Evolutionary conservation across 192 early-diverging fungal species (phyloP).

Genomic region (Linnemannia schmuckeri): DNA sequence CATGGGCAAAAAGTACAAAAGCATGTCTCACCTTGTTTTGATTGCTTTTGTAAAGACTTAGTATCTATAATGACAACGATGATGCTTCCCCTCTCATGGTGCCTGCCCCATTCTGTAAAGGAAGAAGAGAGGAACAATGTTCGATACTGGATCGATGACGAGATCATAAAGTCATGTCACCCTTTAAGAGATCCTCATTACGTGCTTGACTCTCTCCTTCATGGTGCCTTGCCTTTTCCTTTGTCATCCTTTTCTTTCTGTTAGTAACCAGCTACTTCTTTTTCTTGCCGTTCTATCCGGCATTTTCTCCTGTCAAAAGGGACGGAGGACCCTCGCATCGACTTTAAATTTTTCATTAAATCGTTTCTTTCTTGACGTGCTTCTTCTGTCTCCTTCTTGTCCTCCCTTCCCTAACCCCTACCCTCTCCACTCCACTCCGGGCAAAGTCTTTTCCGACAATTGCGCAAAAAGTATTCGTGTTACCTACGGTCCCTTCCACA

Average conservation of each 20-base stretch:
- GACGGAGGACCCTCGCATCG: neutral
- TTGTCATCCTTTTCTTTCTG: neutral
- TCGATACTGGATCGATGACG: neutral
- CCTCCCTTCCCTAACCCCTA: neutral
- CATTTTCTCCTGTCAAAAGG: neutral
- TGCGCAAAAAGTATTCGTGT: neutral
- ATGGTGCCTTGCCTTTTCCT: neutral
- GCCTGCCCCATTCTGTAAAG: neutral
- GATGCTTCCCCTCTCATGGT: neutral
- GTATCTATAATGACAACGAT: neutral
- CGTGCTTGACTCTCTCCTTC: neutral
- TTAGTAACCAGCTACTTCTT: neutral
- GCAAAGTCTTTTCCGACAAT: constrained; percentile 1
- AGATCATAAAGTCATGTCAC: neutral
- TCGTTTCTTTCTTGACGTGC: neutral
- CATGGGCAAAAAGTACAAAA: neutral
- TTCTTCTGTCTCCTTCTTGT: neutral
- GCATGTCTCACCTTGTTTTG: constrained; percentile 5
- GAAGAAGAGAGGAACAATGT: neutral
- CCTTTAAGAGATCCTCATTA: neutral
- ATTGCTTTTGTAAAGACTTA: too few relatives aligned
- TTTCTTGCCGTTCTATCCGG: neutral
- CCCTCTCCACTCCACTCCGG: neutral
- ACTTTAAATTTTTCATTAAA: neutral
- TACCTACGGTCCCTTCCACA: neutral